Base-by-base conservation (phyloP, 306 rosid species). In the Trichosanthes truncata region DNA sequence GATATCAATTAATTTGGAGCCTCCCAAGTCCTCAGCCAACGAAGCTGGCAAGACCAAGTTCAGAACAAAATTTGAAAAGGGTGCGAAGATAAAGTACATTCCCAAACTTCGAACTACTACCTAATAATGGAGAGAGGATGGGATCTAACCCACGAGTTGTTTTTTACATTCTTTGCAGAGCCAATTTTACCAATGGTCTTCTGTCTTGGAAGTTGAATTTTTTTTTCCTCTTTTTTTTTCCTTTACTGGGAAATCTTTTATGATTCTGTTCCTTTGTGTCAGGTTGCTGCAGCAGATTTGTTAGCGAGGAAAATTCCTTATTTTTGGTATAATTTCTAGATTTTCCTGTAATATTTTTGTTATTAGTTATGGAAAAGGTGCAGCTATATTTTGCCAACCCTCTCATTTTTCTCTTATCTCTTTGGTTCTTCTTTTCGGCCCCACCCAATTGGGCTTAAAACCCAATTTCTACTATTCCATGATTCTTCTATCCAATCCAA, bases 101-200 rank as follows among this genome's bases (percentile, higher is more conserved):
- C 89, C 90, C 48, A 90, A 90, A 85, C 88, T 74, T 31, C 89
- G 81, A 53, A 84, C 82, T 38, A 78, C 88, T 41, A 63, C 81
- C 83, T 81, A 80, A 80, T 77, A 79, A 62, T 56, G 79, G 86
- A 69, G 83, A 38, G 40, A 86, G 83, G 77, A 80, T 81, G 79
- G 66, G 83, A 78, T 87, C 40, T 79, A 78, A 84, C 78, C 82
- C 89, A 74, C 66, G 72, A 68, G 74, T 59, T 57, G 55, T 57
- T 61, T 61, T 78, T 55, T 55, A 74, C 72, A 82, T 85, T 84
- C 84, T 83, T 84, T 85, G 89, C 93, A 80, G 91, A 87, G 87
- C 92, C 82, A 81, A 87, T 87, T 91, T 87, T 86, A 67, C 85
- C 78, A 81, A 83, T 82, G 92, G 89, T 84, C 92, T 89, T 91